Evolutionary conservation across 2,329 filamentous ascomycete genomes (phyloP).

Genomic region (Hypoxylon sp.): DNA sequence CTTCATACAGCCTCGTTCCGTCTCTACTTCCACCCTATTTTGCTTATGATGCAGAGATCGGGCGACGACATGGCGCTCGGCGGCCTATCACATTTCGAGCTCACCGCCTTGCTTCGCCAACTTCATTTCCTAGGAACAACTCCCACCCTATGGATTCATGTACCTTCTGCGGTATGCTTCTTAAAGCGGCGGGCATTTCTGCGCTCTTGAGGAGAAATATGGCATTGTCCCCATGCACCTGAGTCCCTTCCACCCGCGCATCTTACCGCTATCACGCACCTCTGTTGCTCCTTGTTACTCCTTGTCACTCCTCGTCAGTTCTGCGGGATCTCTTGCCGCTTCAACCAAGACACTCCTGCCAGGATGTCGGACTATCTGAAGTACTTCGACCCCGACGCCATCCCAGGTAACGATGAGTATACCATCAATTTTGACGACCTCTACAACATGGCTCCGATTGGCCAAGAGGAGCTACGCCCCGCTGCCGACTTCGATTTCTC

Average conservation of each 20-base stretch:
- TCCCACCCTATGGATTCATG: slow-evolving; percentile 43
- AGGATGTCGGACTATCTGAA: slow-evolving; percentile 47
- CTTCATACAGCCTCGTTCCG: slow-evolving; percentile 19
- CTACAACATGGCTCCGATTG: slow-evolving; percentile 30
- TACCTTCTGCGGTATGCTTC: slow-evolving; percentile 33
- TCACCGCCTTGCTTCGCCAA: neutral
- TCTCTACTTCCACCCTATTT: slow-evolving; percentile 28
- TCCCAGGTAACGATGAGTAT: neutral
- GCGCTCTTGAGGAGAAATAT: slow-evolving; percentile 41
- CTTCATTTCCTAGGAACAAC: slow-evolving; percentile 6
- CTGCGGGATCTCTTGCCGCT: slow-evolving; percentile 37
- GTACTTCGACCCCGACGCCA: slow-evolving; percentile 34
- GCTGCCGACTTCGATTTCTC: slow-evolving; percentile 12
- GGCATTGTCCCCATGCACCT: slow-evolving; percentile 17
- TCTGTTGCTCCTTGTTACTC: slow-evolving; percentile 9
- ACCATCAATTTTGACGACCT: slow-evolving; percentile 27
- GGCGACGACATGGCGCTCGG: slow-evolving; percentile 34
- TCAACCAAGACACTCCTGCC: slow-evolving; percentile 32
- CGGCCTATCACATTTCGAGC: slow-evolving; percentile 33
- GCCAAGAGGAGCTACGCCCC: slow-evolving; percentile 22
- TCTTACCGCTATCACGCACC: neutral
- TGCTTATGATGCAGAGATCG: slow-evolving; percentile 41
- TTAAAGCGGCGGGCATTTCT: slow-evolving; percentile 28
- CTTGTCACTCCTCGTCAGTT: neutral
- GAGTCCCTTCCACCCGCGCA: neutral